Conservation (phyloP, 129 eudicot species). For the carrot (Daucus carota) region DH1_v3.0 NC_030384.2:43465001-43465500, state of each 20-base stretch:
- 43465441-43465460: background rate
- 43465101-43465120: background rate
- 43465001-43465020: constrained; percentile 7
- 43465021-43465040: constrained; percentile 6
- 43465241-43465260: background rate
- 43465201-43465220: background rate
- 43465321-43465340: background rate
- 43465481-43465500: background rate
- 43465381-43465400: background rate
- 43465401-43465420: background rate
- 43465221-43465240: background rate
- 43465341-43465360: background rate
- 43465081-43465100: constrained; percentile 7
- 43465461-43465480: background rate
- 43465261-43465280: background rate
- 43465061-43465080: background rate
- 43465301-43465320: background rate
- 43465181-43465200: background rate
- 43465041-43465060: constrained; percentile 4
- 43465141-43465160: background rate
- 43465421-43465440: background rate
- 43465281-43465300: background rate
- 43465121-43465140: background rate
- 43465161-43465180: no score
- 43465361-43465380: background rate